Base-by-base conservation (phyloP, 1,139 yeast species). In the Wickerhamiella infanticola region DNA sequence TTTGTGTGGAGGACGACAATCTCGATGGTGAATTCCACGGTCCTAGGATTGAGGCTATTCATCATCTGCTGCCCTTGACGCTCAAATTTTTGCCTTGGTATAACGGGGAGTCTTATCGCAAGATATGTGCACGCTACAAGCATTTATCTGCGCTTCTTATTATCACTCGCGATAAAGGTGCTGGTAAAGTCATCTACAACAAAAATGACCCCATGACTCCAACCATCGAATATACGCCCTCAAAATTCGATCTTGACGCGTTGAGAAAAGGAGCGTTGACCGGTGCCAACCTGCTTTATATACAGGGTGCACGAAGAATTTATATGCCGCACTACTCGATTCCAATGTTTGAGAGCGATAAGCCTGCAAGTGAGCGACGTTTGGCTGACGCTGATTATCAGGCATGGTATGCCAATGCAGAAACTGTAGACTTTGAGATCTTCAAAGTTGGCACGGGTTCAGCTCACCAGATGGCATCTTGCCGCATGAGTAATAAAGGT, bases 391-490 rank as follows among this genome's bases (percentile, higher is more conserved):
- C 55, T 3, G 78, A 73, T 46, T 75, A 66, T 55, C 71, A 63
- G 37, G 59, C 55, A 35, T 76, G 79, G 79, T 60, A 69, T 48
- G 51, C 55, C 13, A 51, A 51, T 25, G 63, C 63, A 4, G 61
- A 63, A 24, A 58, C 58, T 11, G 54, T 56, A 5, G 63, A 62
- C 7, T 56, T 69, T 42, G 61, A 58, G 25, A 43, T 54, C 3
- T 67, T 59, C 45, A 67, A 66, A 3, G 55, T 66, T 3, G 51
- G 63, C 3, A 62, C 65, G 48, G 81, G 80, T 3, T 65, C 73
- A 3, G 81, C 81, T 5, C 81, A 76, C 58, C 81, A 76, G 58
- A 75, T 76, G 80, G 67, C 75, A 46, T 58, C 73, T 2, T 74
- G 80, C 56, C 67, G 80, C 50, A 74, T 75, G 65, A 75, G 77